These are phyloP conservation scores for Amanita phalloides DNA, from an alignment of 768 basidiomycete species.

Conservation along the genomic window DNA sequence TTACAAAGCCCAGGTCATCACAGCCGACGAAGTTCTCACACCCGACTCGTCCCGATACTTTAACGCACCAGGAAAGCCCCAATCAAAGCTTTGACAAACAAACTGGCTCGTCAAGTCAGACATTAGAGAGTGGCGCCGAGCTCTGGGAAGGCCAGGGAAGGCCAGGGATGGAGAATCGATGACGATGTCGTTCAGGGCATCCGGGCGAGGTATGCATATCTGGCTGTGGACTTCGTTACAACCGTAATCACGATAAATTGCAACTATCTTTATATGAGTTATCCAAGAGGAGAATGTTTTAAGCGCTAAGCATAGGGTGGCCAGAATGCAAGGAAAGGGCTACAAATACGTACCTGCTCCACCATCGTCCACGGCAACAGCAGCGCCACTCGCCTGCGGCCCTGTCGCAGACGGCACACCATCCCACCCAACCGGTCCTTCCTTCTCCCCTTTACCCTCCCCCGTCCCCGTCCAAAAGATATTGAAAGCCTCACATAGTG, in stretches of 20 bases:
- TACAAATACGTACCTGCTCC: no score
- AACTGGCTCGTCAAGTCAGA: constrained; percentile 77
- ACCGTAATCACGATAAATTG: not conserved
- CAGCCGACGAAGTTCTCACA: constrained; percentile 95
- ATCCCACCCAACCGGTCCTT: no score
- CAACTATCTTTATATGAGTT: not conserved
- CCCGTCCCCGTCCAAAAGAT: no score
- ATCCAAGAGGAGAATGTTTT: not conserved
- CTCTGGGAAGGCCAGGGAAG: constrained; percentile 31
- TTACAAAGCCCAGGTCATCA: constrained; percentile 37
- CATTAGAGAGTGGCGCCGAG: constrained; percentile 63
- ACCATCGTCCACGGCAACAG: no score
- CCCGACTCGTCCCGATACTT: constrained; percentile 97
- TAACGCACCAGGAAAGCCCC: constrained; percentile 48
- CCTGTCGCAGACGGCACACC: no score
- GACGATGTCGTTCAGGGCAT: constrained; percentile 72
- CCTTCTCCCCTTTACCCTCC: constrained; percentile 18
- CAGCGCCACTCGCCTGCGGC: no score
- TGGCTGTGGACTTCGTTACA: constrained; percentile 49
- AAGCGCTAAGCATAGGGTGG: no score
- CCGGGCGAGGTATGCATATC: constrained; percentile 62
- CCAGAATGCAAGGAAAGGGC: no score
- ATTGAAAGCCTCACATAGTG: constrained; percentile 88
- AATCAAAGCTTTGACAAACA: constrained; percentile 82
- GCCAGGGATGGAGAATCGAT: constrained; percentile 72